These are phyloP conservation scores for Cercospora sp. DNA, from an alignment of 2,329 filamentous ascomycete genomes.

Conservation along the genomic window DNA sequence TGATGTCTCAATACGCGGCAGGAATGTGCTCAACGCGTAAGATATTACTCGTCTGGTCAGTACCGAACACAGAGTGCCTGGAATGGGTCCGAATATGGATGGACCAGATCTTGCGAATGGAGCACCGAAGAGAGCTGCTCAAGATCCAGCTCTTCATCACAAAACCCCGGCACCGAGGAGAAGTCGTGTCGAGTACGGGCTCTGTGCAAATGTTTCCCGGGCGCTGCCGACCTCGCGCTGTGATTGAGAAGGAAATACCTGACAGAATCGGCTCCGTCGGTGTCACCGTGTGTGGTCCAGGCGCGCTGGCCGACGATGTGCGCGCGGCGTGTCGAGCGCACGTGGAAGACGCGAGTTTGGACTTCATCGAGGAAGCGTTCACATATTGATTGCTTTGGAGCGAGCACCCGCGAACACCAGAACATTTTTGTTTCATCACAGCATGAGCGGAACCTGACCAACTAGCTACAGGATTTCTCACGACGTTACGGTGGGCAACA, in stretches of 20 bases:
- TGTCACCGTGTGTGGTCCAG: conserved; percentile 64
- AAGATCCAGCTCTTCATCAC: conserved; percentile 64
- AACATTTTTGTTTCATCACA: conserved; percentile 5
- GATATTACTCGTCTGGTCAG: conserved; percentile 74
- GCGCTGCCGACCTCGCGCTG: conserved; percentile 56
- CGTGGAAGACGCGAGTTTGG: conserved; percentile 55
- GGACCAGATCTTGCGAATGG: conserved; percentile 63
- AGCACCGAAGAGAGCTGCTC: conserved; percentile 59
- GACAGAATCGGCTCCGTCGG: conserved; percentile 52
- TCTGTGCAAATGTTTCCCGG: conserved; percentile 64
- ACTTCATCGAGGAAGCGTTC: conserved; percentile 67
- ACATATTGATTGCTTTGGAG: conserved; percentile 40
- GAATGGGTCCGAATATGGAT: conserved; percentile 67
- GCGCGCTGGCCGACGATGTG: conserved; percentile 64
- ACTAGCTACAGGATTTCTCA: conserved; percentile 2
- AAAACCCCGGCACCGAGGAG: conserved; percentile 56
- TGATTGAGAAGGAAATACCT: conserved; percentile 59
- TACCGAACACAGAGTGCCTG: conserved; percentile 68
- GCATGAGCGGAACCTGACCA: conserved; percentile 5
- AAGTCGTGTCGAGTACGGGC: conserved; percentile 58
- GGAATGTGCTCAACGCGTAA: conserved; percentile 71
- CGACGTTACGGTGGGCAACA: conserved; percentile 18
- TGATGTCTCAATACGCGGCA: conserved; percentile 67
- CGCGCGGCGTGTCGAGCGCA: conserved; percentile 55
- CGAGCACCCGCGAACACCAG: not conserved